These are phyloP conservation scores for Malassezia dermatis DNA, from an alignment of 1,284 basidiomycete genomes.

Conservation along the genomic window DNA sequence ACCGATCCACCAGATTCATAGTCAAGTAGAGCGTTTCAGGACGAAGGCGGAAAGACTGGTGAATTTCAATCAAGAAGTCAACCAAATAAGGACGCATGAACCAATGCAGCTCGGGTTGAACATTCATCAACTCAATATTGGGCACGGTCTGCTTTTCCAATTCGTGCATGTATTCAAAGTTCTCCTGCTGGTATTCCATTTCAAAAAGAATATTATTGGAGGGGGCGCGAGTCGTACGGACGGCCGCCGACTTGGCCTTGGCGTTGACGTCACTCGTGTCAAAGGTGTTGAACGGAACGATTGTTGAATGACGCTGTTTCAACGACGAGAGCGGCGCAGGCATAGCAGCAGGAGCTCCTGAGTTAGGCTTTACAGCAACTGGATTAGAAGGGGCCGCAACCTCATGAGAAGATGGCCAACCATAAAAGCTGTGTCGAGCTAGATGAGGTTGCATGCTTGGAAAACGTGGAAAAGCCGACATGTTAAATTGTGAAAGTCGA, in stretches of 20 bases:
- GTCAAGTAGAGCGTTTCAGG: constrained; percentile 97
- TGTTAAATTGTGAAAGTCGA: neutral
- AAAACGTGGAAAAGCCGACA: neutral
- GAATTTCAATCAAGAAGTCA: constrained; percentile 96
- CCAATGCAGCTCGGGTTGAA: constrained; percentile 81
- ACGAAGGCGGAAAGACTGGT: constrained; percentile 76
- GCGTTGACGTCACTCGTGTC: neutral
- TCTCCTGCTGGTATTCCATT: constrained; percentile 89
- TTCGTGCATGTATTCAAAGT: constrained; percentile 81
- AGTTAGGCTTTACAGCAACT: neutral
- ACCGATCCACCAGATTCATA: constrained; percentile 96
- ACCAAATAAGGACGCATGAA: constrained; percentile 95
- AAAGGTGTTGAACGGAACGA: neutral
- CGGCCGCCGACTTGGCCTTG: constrained; percentile 1
- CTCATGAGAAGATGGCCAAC: constrained; percentile 6
- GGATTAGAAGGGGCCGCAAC: neutral
- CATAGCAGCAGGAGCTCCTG: neutral
- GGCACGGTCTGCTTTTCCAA: constrained; percentile 88
- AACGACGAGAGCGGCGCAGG: neutral
- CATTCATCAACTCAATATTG: constrained; percentile 86
- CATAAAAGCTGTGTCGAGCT: constrained; percentile 16
- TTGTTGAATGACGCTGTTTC: constrained; percentile 5
- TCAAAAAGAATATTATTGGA: constrained; percentile 52
- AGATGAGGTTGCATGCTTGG: neutral
- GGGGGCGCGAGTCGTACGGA: constrained; percentile 18